Base-by-base conservation (phyloP, 2,329 filamentous ascomycete genomes). In the Phialocephala subalpina region DNA sequence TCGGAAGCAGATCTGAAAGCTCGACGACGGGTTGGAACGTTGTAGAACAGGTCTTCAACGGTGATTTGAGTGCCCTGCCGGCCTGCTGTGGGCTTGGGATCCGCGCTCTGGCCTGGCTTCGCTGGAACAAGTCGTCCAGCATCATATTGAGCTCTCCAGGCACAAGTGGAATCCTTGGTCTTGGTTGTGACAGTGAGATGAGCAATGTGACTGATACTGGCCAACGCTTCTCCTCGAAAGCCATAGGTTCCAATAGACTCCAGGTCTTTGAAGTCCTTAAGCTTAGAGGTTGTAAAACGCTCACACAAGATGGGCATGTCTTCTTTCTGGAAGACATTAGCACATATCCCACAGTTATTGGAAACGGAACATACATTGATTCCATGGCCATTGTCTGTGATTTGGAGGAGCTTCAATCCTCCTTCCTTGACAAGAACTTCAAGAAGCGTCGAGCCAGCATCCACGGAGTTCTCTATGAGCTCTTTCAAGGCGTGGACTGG, bases 121-220 rank as follows among this genome's bases (percentile, higher is more conserved):
- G 92, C 83, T 16, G 95, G 90, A 7, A 88, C 86, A 53, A 98
- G 84, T 71, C 90, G 92, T 16, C 96, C 95, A 76, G 92, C 90
- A 22, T 92, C 87, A 76, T 97, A 99, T 71, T 92, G 89, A 25
- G 94, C 94, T 76, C 92, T 90, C 92, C 92, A 99, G 18, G 96
- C 96, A 79, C 93, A 92, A 72, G 88, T 90, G 0, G 94, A 97
- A 52, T 93, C 90, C 65, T 92, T 91, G 1, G 94, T 98, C 78
- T 94, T 97, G 8, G 97, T 99, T 1, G 95, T 98, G 52, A 99
- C 93, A 3, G 91, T 93, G 25, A 99, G 84, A 81, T 99, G 97
- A 38, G 97, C 95, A 73, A 99, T 97, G 77, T 99, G 96, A 76
- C 95, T 98, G 78, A 99, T 99, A 80, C 96, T 98, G 16, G 96